phyloP scores from a whole-genome alignment of 2,329 filamentous ascomycete species.

The Stachybotrys elegans region DNA sequence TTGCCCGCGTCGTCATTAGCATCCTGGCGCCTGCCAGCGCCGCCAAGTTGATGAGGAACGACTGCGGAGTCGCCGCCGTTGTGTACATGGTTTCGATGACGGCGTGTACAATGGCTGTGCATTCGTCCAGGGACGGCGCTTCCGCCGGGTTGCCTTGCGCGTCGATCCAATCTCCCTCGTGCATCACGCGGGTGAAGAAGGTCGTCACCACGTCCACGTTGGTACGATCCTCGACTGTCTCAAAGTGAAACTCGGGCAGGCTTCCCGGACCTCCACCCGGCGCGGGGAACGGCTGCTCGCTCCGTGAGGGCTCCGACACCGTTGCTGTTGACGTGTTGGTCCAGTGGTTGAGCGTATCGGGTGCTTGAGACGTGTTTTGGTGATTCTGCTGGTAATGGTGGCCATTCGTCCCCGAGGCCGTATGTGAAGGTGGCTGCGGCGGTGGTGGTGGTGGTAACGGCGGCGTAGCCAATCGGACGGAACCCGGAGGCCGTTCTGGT shows the following conservation, averaged over 20 bases:
- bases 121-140: slow-evolving; percentile 45
- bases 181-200: slow-evolving; percentile 46
- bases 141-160: slow-evolving; percentile 35
- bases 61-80: slow-evolving; percentile 45
- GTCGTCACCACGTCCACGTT: slow-evolving; percentile 54
- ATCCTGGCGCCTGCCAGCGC: slow-evolving; percentile 50
- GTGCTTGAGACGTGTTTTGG: slow-evolving; percentile 9
- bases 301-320: neutral
- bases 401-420: neutral
- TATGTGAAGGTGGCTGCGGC: slow-evolving; percentile 39
- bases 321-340: neutral
- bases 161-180: slow-evolving; percentile 48
- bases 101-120: slow-evolving; percentile 45
- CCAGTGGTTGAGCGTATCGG: neutral
- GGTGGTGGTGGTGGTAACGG: slow-evolving; percentile 33
- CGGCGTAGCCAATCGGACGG: slow-evolving; percentile 58
- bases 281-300: neutral
- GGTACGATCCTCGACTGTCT: slow-evolving; percentile 39
- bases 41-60: slow-evolving; percentile 55
- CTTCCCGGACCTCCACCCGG: slow-evolving; percentile 7
- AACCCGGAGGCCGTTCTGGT: slow-evolving; percentile 50
- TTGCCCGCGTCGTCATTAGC: slow-evolving; percentile 38
- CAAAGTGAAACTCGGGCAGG: slow-evolving; percentile 27
- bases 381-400: slow-evolving; percentile 6
- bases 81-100: slow-evolving; percentile 49